Percentiles rank a stretch among this genome's conserved stretches.
These are phyloP conservation scores for Rhizophlyctis rosea DNA, from an alignment of 192 early-diverging fungal species.

Conservation along the genomic window DNA sequence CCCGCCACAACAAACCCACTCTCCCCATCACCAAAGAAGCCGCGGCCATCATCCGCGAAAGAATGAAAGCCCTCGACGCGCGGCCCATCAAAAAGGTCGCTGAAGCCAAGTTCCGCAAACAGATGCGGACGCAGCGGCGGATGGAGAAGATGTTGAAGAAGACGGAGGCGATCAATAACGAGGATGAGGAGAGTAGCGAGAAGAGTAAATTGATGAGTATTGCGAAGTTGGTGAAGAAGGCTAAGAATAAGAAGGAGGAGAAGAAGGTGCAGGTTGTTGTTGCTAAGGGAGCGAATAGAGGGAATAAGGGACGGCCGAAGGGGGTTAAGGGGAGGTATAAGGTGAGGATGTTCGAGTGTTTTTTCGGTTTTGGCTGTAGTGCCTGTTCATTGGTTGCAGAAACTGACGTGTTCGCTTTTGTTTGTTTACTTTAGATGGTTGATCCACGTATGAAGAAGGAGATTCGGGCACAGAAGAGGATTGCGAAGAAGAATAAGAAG, in stretches of 20 bases:
- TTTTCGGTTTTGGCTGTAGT: too few species aligned
- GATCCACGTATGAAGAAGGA: constrained; percentile 97
- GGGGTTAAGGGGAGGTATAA: constrained; percentile 95
- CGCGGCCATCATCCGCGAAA: constrained; percentile 75
- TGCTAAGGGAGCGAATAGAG: constrained; percentile 76
- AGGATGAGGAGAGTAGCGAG: constrained; percentile 85
- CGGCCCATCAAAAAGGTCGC: constrained; percentile 99
- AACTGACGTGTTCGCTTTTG: background rate
- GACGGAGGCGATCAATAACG: constrained; percentile 81
- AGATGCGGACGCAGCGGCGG: constrained; percentile 72
- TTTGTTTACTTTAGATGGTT: constrained; percentile 67
- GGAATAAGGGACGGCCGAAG: constrained; percentile 86
- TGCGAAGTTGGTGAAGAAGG: constrained; percentile 75
- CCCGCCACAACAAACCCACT: constrained; percentile 80
- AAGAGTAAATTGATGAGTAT: constrained; percentile 81
- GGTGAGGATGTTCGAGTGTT: constrained; percentile 22
- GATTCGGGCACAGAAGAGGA: constrained; percentile 75
- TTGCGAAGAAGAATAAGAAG: constrained; percentile 60
- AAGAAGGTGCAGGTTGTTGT: constrained; percentile 86
- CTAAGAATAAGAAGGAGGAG: constrained; percentile 67
- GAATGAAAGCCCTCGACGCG: constrained; percentile 86
- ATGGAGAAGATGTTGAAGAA: constrained; percentile 84
- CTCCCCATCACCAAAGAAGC: constrained; percentile 98
- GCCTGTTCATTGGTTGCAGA: background rate
- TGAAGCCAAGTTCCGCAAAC: constrained; percentile 97